Evolutionary conservation across 2,329 filamentous ascomycete genomes (phyloP), one percentile per base, ranked within the genome.

Genomic region (Aspergillus calidoustus): DNA sequence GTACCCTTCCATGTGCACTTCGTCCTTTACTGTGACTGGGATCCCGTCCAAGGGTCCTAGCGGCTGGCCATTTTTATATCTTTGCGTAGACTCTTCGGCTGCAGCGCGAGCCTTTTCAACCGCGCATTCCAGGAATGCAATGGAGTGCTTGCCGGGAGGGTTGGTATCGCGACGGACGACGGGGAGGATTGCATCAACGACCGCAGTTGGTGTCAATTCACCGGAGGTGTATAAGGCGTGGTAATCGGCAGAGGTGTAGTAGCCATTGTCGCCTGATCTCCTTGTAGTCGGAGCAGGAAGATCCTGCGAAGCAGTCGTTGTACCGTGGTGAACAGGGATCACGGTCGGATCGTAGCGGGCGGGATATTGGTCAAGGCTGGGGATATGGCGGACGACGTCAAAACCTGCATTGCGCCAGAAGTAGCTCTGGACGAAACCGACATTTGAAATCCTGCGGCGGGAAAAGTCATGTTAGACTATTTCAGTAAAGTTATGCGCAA

Each of bases 11-110:
- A 93, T 80, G 65, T 89, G 83, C 17, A 89, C 83, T 71, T 96
- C 92, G 71, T 96, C 92, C 78, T 97, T 96, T 69, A 95, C 86
- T 0, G 89, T 90, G 53, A 96, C 85, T 0, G 92, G 93, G 1
- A 96, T 87, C 13, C 93, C 93, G 70, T 97, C 93, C 7, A 96
- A 80, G 5, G 91, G 79, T 13, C 91, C 84, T 17, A 92, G 75
- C 0, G 88, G 83, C 64, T 83, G 83, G 0, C 91, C 90, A 17
- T 83, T 80, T 61, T 86, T 86, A 76, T 90, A 96, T 50, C 93
- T 83, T 71, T 86, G 81, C 0, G 92, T 90, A 1, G 92, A 95
- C 7, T 85, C 90, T 68, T 83, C 83, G 0, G 93, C 92, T 0
- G 91, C 89, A 41, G 84, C 83, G 4, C 88, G 81, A 1, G 91